Base-by-base conservation (phyloP, 2,329 filamentous ascomycete species). In the Annulohypoxylon truncatum region DNA sequence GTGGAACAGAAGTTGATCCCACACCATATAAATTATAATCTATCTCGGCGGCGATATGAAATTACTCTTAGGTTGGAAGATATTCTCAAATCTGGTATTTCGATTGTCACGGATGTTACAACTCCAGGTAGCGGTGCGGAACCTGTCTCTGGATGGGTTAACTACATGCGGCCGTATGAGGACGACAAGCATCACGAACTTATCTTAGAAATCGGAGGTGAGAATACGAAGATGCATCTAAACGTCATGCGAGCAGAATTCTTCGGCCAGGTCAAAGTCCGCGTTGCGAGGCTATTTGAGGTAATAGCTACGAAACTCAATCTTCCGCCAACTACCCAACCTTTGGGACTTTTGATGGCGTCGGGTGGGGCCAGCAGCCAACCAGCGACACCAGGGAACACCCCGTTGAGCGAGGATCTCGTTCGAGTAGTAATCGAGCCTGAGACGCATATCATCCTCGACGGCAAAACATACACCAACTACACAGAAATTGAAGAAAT, bases 1-100 rank as follows among this genome's bases (percentile, higher is more conserved):
- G 81, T 97, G 0, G 95, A 98, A 80, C 95, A 98, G 79, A 90
- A 89, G 69, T 83, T 98, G 9, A 91, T 97, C 44, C 88, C 92
- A 0, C 92, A 94, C 77, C 79, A 87, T 26, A 91, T 95, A 65
- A 88, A 85, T 54, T 94, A 89, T 78, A 97, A 97, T 74, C 85
- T 92, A 33, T 80, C 85, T 13, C 85, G 91, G 2, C 82, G 85
- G 13, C 86, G 86, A 51, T 84, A 87, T 2, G 94, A 98, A 79
- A 97, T 98, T 15, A 80, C 89, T 3, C 83, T 98, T 29, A 86
- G 92, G 0, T 80, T 98, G 1, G 90, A 96, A 73, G 94, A 97
- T 73, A 87, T 98, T n/a, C 88, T 95, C 31, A 94, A 95, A 73
- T 94, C 92, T 1, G 95, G 95, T 12, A 83, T 97, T 48, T 88